Conservation (phyloP, 371 early-diverging fungal genomes). For the Coemansia sp. region DNA sequence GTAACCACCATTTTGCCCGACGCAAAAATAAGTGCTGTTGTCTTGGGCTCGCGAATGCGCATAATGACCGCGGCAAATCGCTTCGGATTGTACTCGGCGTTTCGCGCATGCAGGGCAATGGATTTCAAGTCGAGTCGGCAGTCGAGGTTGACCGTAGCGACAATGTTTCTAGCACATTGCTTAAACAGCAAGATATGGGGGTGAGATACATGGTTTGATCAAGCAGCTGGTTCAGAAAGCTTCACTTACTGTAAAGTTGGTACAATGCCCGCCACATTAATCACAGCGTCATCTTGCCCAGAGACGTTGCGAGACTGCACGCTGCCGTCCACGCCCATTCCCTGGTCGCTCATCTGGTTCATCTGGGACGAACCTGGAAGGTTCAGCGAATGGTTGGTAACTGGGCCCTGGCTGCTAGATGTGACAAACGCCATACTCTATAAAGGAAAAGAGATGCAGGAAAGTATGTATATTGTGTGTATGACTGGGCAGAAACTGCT, state of each 20-base stretch:
- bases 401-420: conserved; percentile 22
- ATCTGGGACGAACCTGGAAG: conserved; percentile 17
- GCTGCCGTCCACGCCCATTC: conserved; percentile 10
- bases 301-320: neutral
- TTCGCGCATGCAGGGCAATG: conserved; percentile 99
- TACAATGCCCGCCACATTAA: conserved; percentile 63
- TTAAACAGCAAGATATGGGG: neutral
- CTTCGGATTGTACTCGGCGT: conserved; percentile 99
- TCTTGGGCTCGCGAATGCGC: conserved; percentile 99
- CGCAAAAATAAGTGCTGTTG: conserved; percentile 99
- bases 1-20: conserved; percentile 99
- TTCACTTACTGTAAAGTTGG: conserved; percentile 67
- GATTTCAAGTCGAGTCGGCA: conserved; percentile 99
- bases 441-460: conserved; percentile 2
- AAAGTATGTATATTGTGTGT: neutral
- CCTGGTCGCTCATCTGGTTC: neutral
- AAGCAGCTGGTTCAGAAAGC: neutral
- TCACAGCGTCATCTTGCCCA: conserved; percentile 12
- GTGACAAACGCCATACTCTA: conserved; percentile 45
- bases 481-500: neutral
- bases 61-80: conserved; percentile 99
- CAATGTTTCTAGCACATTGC: conserved; percentile 76
- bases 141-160: conserved; percentile 99
- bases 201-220: neutral
- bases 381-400: conserved; percentile 23